phyloP scores from a whole-genome alignment of 805 yeast genomes.

The Brettanomyces anomalus region DNA sequence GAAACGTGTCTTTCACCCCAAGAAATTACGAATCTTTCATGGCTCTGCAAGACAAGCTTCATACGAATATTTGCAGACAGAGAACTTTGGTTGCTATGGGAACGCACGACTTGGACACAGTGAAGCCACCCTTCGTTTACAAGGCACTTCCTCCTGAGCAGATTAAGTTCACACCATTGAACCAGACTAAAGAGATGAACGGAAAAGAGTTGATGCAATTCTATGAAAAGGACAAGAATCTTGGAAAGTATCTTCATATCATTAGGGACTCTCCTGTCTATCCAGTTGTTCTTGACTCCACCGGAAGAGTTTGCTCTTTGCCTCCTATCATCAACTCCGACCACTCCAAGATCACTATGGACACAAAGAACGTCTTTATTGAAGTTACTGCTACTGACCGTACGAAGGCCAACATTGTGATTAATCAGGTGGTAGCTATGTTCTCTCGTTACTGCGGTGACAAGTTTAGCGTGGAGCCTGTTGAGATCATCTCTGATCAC shows the following conservation, averaged over 20 bases:
- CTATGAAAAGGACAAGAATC: slow-evolving; percentile 82
- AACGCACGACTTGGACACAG: slow-evolving; percentile 85
- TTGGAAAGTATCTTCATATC: slow-evolving; percentile 82
- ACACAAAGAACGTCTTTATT: slow-evolving; percentile 82
- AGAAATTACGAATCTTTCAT: slow-evolving; percentile 91
- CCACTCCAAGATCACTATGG: slow-evolving; percentile 75
- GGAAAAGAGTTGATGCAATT: slow-evolving; percentile 81
- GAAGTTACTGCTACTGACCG: slow-evolving; percentile 93
- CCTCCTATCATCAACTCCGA: slow-evolving; percentile 97
- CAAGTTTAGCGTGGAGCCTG: slow-evolving; percentile 85
- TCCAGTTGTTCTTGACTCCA: slow-evolving; percentile 81
- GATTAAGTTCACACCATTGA: slow-evolving; percentile 65
- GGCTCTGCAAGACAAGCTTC: slow-evolving; percentile 92
- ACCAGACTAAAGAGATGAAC: slow-evolving; percentile 58
- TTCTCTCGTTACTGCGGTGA: slow-evolving; percentile 78
- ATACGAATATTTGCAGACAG: slow-evolving; percentile 91
- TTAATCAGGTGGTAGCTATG: slow-evolving; percentile 91
- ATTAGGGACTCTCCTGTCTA: slow-evolving; percentile 81
- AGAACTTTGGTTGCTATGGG: slow-evolving; percentile 98
- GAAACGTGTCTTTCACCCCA: slow-evolving; percentile 73
- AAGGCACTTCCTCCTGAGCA: slow-evolving; percentile 76
- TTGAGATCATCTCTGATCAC: slow-evolving; percentile 74
- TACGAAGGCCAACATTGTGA: slow-evolving; percentile 89
- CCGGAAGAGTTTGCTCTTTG: slow-evolving; percentile 73
- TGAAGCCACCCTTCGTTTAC: slow-evolving; percentile 71